Conservation (phyloP, 192 early-diverging fungal species). For the Umbelopsis sp. region DNA sequence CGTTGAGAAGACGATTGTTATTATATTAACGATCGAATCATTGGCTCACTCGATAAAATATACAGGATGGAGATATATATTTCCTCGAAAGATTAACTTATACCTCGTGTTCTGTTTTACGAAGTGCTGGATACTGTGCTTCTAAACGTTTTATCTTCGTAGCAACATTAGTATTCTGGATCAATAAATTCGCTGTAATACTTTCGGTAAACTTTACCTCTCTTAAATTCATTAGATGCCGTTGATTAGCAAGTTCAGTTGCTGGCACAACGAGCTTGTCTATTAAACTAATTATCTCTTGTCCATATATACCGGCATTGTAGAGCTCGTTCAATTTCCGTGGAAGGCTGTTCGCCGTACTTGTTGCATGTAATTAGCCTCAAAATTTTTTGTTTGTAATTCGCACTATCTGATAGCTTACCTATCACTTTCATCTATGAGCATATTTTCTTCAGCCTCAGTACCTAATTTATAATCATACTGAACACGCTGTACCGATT, state of each 20-base stretch:
- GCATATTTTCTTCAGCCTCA: not conserved
- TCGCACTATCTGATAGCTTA: not conserved
- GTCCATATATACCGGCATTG: conserved; percentile 48
- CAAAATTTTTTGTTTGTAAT: not conserved
- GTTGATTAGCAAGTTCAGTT: conserved; percentile 34
- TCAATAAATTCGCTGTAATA: not conserved
- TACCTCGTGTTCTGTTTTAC: not conserved
- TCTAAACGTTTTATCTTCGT: not conserved
- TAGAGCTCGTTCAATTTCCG: conserved; percentile 43
- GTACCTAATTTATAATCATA: not conserved
- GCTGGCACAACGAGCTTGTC: conserved; percentile 46
- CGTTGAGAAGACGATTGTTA: too few species aligned
- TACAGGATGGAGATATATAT: too few species aligned
- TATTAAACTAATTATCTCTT: conserved; percentile 42
- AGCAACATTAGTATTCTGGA: not conserved
- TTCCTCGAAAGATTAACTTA: not conserved
- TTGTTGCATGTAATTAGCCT: not conserved
- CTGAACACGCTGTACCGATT: not conserved
- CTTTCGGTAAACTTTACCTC: not conserved
- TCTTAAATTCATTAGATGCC: conserved; percentile 14
- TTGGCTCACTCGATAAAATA: too few species aligned
- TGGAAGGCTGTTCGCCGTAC: conserved; percentile 29
- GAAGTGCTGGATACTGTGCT: not conserved
- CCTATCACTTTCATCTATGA: not conserved
- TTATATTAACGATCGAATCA: too few species aligned